A percentile compares a stretch with the other conserved stretches of the same genome.
Evolutionary conservation across 2,329 filamentous ascomycete genomes (phyloP).

Genomic region (Aaosphaeria pasadenensis): DNA sequence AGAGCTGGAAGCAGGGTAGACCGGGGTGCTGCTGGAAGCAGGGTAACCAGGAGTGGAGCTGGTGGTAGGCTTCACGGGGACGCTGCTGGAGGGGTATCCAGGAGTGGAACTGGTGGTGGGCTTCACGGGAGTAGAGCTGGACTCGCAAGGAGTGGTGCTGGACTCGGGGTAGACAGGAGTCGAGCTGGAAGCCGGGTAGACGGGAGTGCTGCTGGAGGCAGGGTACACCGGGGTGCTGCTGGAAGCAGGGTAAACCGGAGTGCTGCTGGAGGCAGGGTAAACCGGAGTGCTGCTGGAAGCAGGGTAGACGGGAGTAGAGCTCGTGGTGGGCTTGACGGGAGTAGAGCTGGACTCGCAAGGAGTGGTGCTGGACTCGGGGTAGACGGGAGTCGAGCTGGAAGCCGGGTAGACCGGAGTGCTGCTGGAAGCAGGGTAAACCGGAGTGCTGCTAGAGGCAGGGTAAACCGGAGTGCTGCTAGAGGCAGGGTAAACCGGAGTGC

Average conservation of each 20-base stretch:
- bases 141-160: neutral
- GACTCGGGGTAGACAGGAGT: too few species aligned
- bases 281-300: neutral
- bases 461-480: neutral
- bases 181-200: too few species aligned
- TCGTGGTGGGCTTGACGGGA: constrained; percentile 8
- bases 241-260: neutral
- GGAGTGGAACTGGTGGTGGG: neutral
- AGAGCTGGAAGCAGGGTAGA: neutral
- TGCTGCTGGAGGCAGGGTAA: neutral
- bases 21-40: constrained; percentile 1
- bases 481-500: neutral
- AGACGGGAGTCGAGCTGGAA: neutral
- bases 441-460: neutral
- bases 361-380: constrained; percentile 1
- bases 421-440: neutral
- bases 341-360: constrained; percentile 18
- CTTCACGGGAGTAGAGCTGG: neutral
- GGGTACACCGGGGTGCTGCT: neutral
- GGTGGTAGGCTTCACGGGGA: neutral
- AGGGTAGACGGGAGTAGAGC: constrained; percentile 6
- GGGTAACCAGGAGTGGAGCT: neutral
- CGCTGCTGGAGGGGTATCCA: constrained; percentile 1
- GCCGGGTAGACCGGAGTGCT: constrained; percentile 3
- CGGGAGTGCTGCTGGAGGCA: neutral